Conservation (phyloP, 1,284 basidiomycete species). For the Leccinum angustisporum region DNA sequence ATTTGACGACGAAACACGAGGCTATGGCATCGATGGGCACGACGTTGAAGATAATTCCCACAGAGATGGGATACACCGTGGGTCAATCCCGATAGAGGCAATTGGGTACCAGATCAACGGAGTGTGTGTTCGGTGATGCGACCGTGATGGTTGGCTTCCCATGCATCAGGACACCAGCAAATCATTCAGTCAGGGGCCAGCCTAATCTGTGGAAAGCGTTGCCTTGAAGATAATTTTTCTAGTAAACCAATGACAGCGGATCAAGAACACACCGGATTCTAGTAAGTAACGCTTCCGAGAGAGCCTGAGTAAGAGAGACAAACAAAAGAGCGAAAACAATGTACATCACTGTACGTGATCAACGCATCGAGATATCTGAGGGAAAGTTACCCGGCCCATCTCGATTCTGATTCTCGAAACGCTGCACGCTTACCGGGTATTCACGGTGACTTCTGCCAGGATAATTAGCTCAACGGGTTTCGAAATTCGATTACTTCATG, state of each 20-base stretch:
- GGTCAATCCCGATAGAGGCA: constrained; percentile 4
- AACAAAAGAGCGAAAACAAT: background rate
- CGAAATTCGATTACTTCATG: background rate
- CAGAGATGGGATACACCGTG: constrained; percentile 19
- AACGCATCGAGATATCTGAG: background rate
- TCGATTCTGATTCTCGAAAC: background rate
- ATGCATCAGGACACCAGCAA: constrained; percentile 1
- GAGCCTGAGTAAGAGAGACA: background rate
- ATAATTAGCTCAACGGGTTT: background rate
- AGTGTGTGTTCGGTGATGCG: constrained; percentile 9
- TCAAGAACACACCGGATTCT: background rate
- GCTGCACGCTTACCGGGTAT: background rate
- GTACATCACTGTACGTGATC: constrained; percentile 18
- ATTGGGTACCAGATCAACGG: constrained; percentile 11
- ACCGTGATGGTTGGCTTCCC: constrained; percentile 2
- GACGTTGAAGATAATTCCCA: constrained; percentile 19
- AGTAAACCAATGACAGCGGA: constrained; percentile 14
- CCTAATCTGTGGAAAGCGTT: constrained; percentile 7
- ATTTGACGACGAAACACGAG: background rate
- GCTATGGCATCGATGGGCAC: constrained; percentile 6
- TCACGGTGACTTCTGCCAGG: background rate
- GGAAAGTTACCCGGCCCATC: background rate
- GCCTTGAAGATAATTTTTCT: background rate
- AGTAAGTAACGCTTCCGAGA: constrained; percentile 2
- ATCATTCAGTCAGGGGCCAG: constrained; percentile 5